A percentile compares a stretch with the other conserved stretches of the same genome.
Evolutionary conservation across 2,329 filamentous ascomycete genomes (phyloP).

Genomic region (Beauveria medogensis): DNA sequence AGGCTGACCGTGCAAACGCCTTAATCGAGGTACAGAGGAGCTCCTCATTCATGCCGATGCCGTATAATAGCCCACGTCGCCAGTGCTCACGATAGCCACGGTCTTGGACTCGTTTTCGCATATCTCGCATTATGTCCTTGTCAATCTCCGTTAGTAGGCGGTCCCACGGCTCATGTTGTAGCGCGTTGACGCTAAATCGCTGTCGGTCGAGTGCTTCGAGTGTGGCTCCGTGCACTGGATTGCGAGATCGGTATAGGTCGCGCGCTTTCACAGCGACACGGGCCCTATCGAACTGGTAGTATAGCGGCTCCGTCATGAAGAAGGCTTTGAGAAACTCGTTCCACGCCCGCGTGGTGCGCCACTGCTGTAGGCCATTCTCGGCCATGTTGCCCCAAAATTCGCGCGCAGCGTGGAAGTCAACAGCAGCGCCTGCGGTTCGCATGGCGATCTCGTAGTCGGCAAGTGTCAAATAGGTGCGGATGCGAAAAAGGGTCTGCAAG

Average conservation of each 20-base stretch:
- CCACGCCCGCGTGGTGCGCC: slow-evolving; percentile 28
- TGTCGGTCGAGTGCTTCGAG: slow-evolving; percentile 23
- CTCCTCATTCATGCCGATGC: slow-evolving; percentile 28
- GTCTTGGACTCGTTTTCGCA: slow-evolving; percentile 20
- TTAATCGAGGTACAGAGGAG: slow-evolving; percentile 34
- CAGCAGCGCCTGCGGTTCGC: slow-evolving; percentile 38
- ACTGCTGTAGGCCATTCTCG: slow-evolving; percentile 18
- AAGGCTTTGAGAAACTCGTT: slow-evolving; percentile 40
- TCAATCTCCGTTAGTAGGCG: slow-evolving; percentile 17
- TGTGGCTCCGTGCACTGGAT: slow-evolving; percentile 10
- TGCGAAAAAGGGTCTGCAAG: slow-evolving; percentile 26
- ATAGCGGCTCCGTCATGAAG: slow-evolving; percentile 37
- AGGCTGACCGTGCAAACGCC: slow-evolving; percentile 32
- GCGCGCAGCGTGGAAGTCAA: slow-evolving; percentile 27
- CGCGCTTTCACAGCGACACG: slow-evolving; percentile 32
- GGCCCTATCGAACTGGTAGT: slow-evolving; percentile 37
- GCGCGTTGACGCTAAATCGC: slow-evolving; percentile 21
- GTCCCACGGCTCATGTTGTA: slow-evolving; percentile 23
- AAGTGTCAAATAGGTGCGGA: slow-evolving; percentile 23
- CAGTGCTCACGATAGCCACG: slow-evolving; percentile 23
- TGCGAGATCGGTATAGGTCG: slow-evolving; percentile 24
- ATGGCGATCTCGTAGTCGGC: slow-evolving; percentile 39
- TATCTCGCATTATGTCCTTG: slow-evolving; percentile 20
- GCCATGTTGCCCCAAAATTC: slow-evolving; percentile 28
- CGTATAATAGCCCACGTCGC: slow-evolving; percentile 17